phyloP scores from a whole-genome alignment of 225 moss, liverwort and hornwort species.

The Straminergon stramineum region DNA sequence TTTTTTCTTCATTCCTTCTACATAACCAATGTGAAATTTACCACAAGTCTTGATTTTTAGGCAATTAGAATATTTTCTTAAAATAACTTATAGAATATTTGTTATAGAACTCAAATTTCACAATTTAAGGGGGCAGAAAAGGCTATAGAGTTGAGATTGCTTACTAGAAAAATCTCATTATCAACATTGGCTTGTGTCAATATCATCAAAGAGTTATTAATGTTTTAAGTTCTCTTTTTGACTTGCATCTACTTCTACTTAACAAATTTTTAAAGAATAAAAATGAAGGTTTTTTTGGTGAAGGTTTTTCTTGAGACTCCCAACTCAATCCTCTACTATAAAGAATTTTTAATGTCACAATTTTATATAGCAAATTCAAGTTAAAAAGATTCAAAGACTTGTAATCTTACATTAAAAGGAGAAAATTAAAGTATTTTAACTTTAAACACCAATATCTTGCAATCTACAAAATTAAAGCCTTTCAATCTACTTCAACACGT shows the following conservation, averaged over 20 bases:
- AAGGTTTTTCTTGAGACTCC: background rate
- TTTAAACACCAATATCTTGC: background rate
- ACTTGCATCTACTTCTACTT: background rate
- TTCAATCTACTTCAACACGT: accelerated
- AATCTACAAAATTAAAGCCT: too few species aligned
- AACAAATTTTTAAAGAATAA: background rate
- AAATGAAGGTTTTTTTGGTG: background rate
- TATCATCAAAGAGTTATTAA: background rate
- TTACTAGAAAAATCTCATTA: accelerated
- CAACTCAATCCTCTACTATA: accelerated
- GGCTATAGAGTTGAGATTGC: background rate
- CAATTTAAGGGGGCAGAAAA: too few species aligned
- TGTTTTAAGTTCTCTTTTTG: background rate
- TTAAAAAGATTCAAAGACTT: background rate
- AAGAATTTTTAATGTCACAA: background rate
- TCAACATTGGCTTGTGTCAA: background rate
- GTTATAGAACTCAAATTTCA: background rate
- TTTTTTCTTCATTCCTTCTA: background rate
- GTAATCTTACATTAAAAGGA: background rate
- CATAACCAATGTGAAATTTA: background rate
- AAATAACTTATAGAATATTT: background rate
- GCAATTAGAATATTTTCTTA: background rate
- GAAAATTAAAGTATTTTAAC: background rate
- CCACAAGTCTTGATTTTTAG: background rate
- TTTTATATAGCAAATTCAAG: accelerated